A percentile compares a stretch with the other conserved stretches of the same genome.
Evolutionary conservation across 768 basidiomycete species (phyloP).

Genomic region (Termitomyces heimii): DNA sequence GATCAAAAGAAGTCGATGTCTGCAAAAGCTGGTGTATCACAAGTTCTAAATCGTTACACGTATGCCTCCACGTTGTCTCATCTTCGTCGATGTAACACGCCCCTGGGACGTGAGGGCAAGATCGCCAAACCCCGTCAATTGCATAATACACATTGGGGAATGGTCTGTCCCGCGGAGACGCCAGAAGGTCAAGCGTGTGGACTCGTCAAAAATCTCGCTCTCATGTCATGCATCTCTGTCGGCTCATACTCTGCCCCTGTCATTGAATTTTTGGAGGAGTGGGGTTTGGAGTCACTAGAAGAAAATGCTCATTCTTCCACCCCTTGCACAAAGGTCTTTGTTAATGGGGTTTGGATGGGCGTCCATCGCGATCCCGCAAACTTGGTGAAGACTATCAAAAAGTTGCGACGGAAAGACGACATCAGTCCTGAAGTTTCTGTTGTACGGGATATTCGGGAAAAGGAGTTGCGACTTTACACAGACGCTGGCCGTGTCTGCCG

Average conservation of each 20-base stretch:
- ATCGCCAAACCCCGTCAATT: constrained; percentile 99
- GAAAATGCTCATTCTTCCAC: constrained; percentile 85
- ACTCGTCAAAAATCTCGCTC: constrained; percentile 95
- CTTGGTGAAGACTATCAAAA: constrained; percentile 89
- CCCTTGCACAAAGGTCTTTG: constrained; percentile 93
- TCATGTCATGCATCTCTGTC: constrained; percentile 98
- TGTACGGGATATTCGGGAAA: constrained; percentile 95
- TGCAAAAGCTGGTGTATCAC: constrained; percentile 96
- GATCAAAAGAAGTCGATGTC: constrained; percentile 99
- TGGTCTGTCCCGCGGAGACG: constrained; percentile 99
- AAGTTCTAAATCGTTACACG: constrained; percentile 97
- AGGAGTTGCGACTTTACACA: constrained; percentile 90
- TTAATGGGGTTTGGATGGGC: constrained; percentile 99
- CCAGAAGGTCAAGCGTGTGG: constrained; percentile 99
- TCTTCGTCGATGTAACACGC: constrained; percentile 96
- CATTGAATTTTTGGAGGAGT: constrained; percentile 97
- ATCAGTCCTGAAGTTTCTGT: constrained; percentile 96
- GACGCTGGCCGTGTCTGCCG: constrained; percentile 97
- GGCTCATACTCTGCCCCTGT: constrained; percentile 94
- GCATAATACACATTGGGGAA: constrained; percentile 99
- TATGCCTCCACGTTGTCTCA: constrained; percentile 98
- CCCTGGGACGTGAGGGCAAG: constrained; percentile 96
- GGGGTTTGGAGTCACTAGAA: constrained; percentile 93
- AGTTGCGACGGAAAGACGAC: constrained; percentile 88
- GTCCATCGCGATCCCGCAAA: constrained; percentile 94